Conservation (phyloP, 2,329 filamentous ascomycete species). For the Bipolaris bicolor region DNA sequence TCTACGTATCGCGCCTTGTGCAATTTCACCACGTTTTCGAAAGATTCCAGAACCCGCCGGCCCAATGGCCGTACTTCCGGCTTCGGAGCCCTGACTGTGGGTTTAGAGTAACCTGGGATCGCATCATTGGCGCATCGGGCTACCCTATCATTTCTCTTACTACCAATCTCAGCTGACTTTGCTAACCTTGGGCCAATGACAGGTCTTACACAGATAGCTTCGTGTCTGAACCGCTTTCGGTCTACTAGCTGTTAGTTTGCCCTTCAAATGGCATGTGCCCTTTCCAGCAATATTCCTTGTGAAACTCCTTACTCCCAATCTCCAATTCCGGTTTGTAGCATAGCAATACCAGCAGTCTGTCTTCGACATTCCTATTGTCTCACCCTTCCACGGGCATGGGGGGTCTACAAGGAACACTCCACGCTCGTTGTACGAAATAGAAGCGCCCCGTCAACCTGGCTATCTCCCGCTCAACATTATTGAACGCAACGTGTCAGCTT, state of each 20-base stretch:
- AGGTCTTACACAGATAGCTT: constrained; percentile 3
- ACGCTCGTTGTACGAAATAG: background rate
- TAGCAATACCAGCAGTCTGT: background rate
- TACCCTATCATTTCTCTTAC: constrained; percentile 25
- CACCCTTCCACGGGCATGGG: background rate
- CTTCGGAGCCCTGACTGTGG: constrained; percentile 37
- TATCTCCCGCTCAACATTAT: background rate
- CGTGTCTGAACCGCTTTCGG: constrained; percentile 4
- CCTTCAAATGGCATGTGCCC: constrained; percentile 5
- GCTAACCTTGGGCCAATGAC: background rate
- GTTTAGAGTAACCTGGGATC: constrained; percentile 28
- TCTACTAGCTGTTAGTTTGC: constrained; percentile 7
- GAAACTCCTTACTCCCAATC: background rate
- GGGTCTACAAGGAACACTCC: background rate
- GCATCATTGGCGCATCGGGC: constrained; percentile 16
- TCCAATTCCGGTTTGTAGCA: background rate
- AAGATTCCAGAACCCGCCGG: constrained; percentile 20
- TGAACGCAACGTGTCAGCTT: constrained; percentile 3
- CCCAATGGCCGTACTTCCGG: constrained; percentile 33
- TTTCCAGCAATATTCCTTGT: constrained; percentile 13
- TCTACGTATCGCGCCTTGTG: constrained; percentile 22
- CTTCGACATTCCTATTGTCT: background rate
- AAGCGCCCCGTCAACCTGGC: background rate
- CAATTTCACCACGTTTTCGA: constrained; percentile 26
- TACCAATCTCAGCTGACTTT: constrained; percentile 1